Conservation (phyloP, 768 basidiomycete species). For the Trametes maxima region DNA sequence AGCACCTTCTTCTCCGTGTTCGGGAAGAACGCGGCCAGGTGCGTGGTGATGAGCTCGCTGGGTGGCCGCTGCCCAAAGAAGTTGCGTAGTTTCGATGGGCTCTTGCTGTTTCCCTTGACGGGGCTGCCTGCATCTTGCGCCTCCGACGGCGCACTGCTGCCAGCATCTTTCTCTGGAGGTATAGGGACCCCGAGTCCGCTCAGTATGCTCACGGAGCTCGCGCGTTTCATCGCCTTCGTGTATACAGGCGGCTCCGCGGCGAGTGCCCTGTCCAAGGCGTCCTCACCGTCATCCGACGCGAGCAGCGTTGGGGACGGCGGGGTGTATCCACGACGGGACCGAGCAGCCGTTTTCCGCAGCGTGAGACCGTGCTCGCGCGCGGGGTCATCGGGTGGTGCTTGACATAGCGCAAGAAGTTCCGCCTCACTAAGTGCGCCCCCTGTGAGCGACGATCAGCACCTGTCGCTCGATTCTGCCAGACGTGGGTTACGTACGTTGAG, state of each 20-base stretch:
- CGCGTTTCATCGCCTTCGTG: slow-evolving; percentile 73
- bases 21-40: slow-evolving; percentile 95
- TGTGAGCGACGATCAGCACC: slow-evolving; percentile 30
- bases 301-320: slow-evolving; percentile 50
- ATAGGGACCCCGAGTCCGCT: slow-evolving; percentile 90
- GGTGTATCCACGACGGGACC: slow-evolving; percentile 43
- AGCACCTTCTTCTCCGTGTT: slow-evolving; percentile 89
- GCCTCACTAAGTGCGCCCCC: slow-evolving; percentile 79
- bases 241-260: slow-evolving; percentile 23
- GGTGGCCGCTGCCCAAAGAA: slow-evolving; percentile 99
- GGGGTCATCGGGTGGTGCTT: slow-evolving; percentile 75
- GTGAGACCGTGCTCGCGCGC: slow-evolving; percentile 79
- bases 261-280: slow-evolving; percentile 20
- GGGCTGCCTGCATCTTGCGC: slow-evolving; percentile 37
- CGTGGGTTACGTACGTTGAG: slow-evolving; percentile 45
- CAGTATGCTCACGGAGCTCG: slow-evolving; percentile 92
- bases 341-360: slow-evolving; percentile 55
- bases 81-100: slow-evolving; percentile 78
- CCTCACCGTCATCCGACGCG: slow-evolving; percentile 41
- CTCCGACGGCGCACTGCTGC: slow-evolving; percentile 25
- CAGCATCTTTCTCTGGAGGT: slow-evolving; percentile 59
- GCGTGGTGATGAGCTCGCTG: slow-evolving; percentile 93
- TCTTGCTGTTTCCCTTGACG: slow-evolving; percentile 30
- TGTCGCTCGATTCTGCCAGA: not conserved
- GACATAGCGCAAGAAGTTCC: slow-evolving; percentile 81